These are phyloP conservation scores for Cafeteria roenbergensis DNA, from an alignment of 108 stramenopile species.

Conservation along the genomic window DNA sequence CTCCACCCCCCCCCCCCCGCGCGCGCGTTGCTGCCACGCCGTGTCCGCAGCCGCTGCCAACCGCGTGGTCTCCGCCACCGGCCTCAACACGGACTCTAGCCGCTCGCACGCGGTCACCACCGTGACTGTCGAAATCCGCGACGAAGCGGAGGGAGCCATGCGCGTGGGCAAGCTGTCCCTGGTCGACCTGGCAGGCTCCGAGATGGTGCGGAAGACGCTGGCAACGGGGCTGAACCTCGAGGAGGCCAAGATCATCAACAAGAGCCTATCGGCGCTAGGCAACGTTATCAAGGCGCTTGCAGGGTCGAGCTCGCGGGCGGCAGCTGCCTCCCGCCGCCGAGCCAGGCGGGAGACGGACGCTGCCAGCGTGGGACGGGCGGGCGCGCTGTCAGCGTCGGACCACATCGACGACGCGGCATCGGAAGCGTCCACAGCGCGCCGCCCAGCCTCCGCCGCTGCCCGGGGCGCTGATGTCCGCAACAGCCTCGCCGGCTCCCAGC, in stretches of 20 bases:
- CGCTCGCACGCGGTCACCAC: slow-evolving; percentile 51
- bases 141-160: slow-evolving; percentile 11
- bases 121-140: slow-evolving; percentile 32
- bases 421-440: not conserved
- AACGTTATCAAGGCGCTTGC: slow-evolving; percentile 58
- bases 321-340: slow-evolving; percentile 16
- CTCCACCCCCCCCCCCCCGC: too few species aligned
- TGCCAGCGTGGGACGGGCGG: slow-evolving; percentile 25
- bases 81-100: slow-evolving; percentile 51
- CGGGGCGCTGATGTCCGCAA: too few species aligned
- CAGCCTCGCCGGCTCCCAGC: too few species aligned
- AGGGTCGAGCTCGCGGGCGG: too few species aligned
- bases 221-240: slow-evolving; percentile 47
- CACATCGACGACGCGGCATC: not conserved
- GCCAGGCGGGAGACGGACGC: slow-evolving; percentile 41
- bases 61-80: slow-evolving; percentile 44
- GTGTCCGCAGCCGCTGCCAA: slow-evolving; percentile 16
- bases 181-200: slow-evolving; percentile 36
- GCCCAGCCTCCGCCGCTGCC: not conserved
- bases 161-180: slow-evolving; percentile 22
- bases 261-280: slow-evolving; percentile 48
- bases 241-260: slow-evolving; percentile 61
- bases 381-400: not conserved
- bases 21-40: too few species aligned
- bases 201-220: slow-evolving; percentile 30